Conservation (phyloP, 2,329 filamentous ascomycete species). For the Clonostachys sp. region DNA sequence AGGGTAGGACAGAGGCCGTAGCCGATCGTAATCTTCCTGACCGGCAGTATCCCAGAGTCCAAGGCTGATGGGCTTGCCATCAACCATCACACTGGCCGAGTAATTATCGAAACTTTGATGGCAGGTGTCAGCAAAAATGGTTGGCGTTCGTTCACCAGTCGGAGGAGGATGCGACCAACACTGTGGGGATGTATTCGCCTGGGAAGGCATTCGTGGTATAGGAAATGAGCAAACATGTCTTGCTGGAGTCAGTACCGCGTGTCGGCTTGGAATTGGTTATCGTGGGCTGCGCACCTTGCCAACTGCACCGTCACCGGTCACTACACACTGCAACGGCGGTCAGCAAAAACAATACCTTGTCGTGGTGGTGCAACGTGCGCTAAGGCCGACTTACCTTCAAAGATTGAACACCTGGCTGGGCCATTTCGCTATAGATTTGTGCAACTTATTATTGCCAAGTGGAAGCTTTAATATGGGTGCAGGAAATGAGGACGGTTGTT, state of each 20-base stretch:
- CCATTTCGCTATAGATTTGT: constrained; percentile 48
- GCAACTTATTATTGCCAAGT: neutral
- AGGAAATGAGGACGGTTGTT: too few species aligned
- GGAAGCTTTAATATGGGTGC: too few species aligned
- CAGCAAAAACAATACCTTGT: constrained; percentile 13
- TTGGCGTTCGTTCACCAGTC: neutral
- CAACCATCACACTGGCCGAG: constrained; percentile 97
- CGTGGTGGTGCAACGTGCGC: neutral
- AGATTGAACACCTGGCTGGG: constrained; percentile 81
- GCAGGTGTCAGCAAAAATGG: neutral
- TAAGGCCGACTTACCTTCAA: constrained; percentile 65
- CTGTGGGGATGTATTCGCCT: constrained; percentile 99
- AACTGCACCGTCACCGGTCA: constrained; percentile 98
- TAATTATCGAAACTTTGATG: constrained; percentile 87
- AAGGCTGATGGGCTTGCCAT: constrained; percentile 94
- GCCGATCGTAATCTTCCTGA: constrained; percentile 96
- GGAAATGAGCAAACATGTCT: constrained; percentile 98
- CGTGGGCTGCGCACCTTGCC: constrained; percentile 66
- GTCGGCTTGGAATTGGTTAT: neutral
- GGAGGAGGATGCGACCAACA: constrained; percentile 53
- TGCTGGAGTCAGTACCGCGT: neutral
- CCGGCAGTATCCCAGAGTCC: constrained; percentile 98
- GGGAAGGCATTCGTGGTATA: constrained; percentile 99
- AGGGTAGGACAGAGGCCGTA: constrained; percentile 92
- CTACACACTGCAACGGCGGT: constrained; percentile 70